Base-by-base conservation (phyloP, 192 early-diverging fungal species). In the Glomus cerebriforme region DNA sequence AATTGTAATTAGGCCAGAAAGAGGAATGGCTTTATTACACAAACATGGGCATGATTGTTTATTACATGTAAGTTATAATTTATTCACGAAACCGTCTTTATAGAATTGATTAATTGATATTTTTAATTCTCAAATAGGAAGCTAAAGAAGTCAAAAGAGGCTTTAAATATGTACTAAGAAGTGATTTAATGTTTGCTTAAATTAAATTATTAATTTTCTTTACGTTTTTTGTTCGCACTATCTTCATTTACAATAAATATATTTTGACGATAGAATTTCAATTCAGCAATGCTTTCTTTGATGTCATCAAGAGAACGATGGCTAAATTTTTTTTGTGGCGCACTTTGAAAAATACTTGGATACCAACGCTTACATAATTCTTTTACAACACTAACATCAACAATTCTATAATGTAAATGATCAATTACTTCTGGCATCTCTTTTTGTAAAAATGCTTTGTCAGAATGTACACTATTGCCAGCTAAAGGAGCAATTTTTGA, bases 271-370 rank as follows among this genome's bases (percentile, higher is more conserved):
- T 96, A 98, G 77, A 91, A 93, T 69, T 90, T 85, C 26, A 99
- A 86, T 83, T 99, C 96, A 12, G 89, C 90, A 59, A 99, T 97
- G 64, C 92, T 94, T 79, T 98, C 97, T 6, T 90, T 81, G 77
- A 99, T 99, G 80, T 99, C 97, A 73, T 96, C 97, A 76, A 98
- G 77, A 1, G 97, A 96, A 49, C 96, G 82, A 82, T 96, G 95
- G 0, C 82, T 63, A 34, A 35, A 77, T 62, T 84, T 81, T 79
- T 99, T 97, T 15, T 31, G 15, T 9, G 95, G 94, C 7, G 83
- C 86, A 2, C 79, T 79, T 1, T 66, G 63, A 54, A 90, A 83
- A 17, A 88, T 84, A 1, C 83, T 73, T 7, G 88, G 89, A 74
- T 90, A 91, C 96, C 96, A 99, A 49, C 97, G 82, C 29, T 88